Evolutionary conservation across 805 yeast genomes (phyloP).

Genomic region (Soucietia sequanensis): DNA sequence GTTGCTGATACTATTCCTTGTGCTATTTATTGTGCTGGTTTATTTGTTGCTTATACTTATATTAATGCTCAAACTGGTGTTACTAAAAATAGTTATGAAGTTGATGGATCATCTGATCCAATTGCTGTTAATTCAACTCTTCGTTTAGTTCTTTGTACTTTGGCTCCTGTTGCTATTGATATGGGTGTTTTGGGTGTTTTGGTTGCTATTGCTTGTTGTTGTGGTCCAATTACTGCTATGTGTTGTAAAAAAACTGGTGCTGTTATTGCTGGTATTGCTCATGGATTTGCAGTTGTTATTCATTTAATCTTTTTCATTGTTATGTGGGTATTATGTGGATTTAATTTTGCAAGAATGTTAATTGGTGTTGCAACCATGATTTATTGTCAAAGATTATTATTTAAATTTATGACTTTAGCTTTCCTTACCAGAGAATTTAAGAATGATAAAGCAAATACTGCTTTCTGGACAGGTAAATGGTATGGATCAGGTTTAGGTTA

Average conservation of each 20-base stretch:
- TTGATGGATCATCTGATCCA: slow-evolving; percentile 28
- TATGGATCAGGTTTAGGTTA: slow-evolving; percentile 90
- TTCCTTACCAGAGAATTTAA: slow-evolving; percentile 93
- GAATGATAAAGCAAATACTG: slow-evolving; percentile 92
- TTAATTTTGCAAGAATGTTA: slow-evolving; percentile 82
- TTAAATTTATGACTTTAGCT: slow-evolving; percentile 77
- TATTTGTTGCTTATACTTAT: slow-evolving; percentile 76
- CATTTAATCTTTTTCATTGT: slow-evolving; percentile 88
- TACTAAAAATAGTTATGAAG: slow-evolving; percentile 32
- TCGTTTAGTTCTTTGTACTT: slow-evolving; percentile 74
- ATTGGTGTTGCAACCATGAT: slow-evolving; percentile 82
- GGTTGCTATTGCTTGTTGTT: slow-evolving; percentile 88
- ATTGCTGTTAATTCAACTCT: slow-evolving; percentile 63
- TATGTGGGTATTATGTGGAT: slow-evolving; percentile 96
- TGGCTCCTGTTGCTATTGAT: slow-evolving; percentile 89
- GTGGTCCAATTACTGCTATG: slow-evolving; percentile 91
- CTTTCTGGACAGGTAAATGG: slow-evolving; percentile 99
- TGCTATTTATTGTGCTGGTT: slow-evolving; percentile 62
- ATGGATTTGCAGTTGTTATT: slow-evolving; percentile 87
- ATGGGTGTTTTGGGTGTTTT: slow-evolving; percentile 80
- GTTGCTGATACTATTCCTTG: slow-evolving; percentile 81
- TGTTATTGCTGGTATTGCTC: slow-evolving; percentile 93
- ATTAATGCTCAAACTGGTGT: slow-evolving; percentile 89
- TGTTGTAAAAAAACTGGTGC: slow-evolving; percentile 98
- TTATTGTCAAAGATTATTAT: slow-evolving; percentile 82